phyloP scores from a whole-genome alignment of 2,329 filamentous ascomycete species.

The Colletotrichum limetticola region DNA sequence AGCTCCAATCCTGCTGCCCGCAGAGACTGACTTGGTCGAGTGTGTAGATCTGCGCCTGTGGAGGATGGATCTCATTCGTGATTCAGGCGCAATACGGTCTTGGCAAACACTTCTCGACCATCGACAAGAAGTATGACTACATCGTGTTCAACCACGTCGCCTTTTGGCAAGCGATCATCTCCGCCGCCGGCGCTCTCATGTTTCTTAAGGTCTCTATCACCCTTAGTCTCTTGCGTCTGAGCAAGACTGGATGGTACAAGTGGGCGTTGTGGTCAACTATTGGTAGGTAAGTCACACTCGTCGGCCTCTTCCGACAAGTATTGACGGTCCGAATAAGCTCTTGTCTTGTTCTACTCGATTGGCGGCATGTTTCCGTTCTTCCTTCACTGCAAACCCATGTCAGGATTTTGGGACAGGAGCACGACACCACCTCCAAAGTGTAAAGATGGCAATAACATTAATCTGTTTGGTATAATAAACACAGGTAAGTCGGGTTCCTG shows the following conservation, averaged over 20 bases:
- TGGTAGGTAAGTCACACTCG: conserved; percentile 3
- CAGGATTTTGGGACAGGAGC: conserved; percentile 37
- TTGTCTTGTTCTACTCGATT: conserved; percentile 37
- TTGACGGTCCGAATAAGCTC: conserved; percentile 6
- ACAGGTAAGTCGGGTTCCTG: neutral
- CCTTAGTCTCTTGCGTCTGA: conserved; percentile 36
- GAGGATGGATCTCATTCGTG: conserved; percentile 49
- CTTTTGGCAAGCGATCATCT: conserved; percentile 57
- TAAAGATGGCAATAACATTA: conserved; percentile 28
- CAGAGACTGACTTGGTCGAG: neutral
- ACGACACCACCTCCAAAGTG: conserved; percentile 27
- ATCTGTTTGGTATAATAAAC: conserved; percentile 55
- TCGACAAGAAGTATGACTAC: conserved; percentile 44
- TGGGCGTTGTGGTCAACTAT: conserved; percentile 38
- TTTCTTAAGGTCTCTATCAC: conserved; percentile 40
- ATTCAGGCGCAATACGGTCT: conserved; percentile 57
- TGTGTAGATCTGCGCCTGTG: conserved; percentile 41
- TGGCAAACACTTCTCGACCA: conserved; percentile 53
- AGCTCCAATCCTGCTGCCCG: too few species aligned
- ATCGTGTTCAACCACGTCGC: conserved; percentile 50
- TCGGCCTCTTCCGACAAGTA: neutral
- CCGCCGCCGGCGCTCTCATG: conserved; percentile 43
- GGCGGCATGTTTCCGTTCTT: conserved; percentile 37
- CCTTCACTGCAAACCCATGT: conserved; percentile 38
- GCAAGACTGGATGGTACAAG: conserved; percentile 40